Conservation (phyloP, 2,329 filamentous ascomycete species). For the Blastomyces gilchristii region DNA sequence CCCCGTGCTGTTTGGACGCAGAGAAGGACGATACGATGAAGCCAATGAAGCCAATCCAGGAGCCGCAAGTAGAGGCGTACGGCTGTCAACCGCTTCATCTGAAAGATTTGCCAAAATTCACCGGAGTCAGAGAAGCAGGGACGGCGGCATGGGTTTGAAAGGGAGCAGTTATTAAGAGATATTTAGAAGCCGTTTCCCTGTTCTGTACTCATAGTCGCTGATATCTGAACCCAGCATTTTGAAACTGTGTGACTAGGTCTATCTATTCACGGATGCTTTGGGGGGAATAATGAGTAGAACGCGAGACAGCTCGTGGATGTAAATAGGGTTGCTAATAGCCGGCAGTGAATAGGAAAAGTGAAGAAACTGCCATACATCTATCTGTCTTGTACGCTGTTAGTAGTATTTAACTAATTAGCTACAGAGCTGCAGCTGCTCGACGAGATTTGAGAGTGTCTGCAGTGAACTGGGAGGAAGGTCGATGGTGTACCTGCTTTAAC, state of each 20-base stretch:
- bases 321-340: not conserved
- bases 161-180: no score
- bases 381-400: not conserved
- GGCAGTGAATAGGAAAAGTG: not conserved
- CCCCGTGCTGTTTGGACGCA: not conserved
- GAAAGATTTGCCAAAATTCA: not conserved
- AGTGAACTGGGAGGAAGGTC: no score
- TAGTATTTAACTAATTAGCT: not conserved
- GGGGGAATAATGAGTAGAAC: not conserved
- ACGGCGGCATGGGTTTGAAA: not conserved
- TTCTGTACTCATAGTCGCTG: not conserved
- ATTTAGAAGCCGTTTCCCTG: not conserved
- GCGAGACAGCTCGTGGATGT: not conserved
- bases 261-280: not conserved
- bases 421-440: not conserved
- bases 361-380: not conserved
- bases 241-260: not conserved
- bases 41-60: not conserved
- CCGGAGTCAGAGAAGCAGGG: not conserved
- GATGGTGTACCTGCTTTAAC: no score
- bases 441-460: not conserved
- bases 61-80: not conserved
- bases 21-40: not conserved
- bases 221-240: not conserved
- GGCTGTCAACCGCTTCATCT: constrained; percentile 1